phyloP scores from a whole-genome alignment of 2,329 filamentous ascomycete genomes.

The Colletotrichum melonis region DNA sequence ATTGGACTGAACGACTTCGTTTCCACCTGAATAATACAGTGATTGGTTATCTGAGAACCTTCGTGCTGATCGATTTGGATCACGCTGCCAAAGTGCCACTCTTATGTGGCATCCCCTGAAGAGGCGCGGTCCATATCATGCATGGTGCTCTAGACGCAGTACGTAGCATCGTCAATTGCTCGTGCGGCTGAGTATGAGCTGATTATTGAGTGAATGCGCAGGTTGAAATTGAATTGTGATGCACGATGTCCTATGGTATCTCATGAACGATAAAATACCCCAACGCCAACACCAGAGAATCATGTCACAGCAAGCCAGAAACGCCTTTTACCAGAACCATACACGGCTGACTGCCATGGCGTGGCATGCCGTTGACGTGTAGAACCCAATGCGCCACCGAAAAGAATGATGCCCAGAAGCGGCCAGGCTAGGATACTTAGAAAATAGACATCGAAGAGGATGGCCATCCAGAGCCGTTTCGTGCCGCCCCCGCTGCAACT shows the following conservation, averaged over 20 bases:
- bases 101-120: too few relatives aligned
- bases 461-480: constrained; percentile 36
- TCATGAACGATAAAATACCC: background rate
- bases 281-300: background rate
- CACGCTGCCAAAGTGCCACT: too few relatives aligned
- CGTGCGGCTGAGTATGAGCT: too few relatives aligned
- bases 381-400: background rate
- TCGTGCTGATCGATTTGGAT: too few relatives aligned
- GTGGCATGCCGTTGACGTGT: background rate
- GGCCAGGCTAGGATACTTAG: background rate
- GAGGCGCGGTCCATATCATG: too few relatives aligned
- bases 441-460: constrained; percentile 2
- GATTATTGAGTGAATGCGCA: background rate
- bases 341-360: background rate
- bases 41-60: too few relatives aligned
- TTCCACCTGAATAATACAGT: too few relatives aligned
- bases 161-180: too few relatives aligned
- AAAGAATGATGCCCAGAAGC: background rate
- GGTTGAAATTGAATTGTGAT: background rate
- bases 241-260: constrained; percentile 3
- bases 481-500: constrained; percentile 40
- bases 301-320: background rate
- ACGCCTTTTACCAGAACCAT: constrained; percentile 36
- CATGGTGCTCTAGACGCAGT: too few relatives aligned
- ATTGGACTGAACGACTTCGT: too few relatives aligned